Conservation (phyloP, 805 yeast genomes). For the Metschnikowia cerradonensis region DNA sequence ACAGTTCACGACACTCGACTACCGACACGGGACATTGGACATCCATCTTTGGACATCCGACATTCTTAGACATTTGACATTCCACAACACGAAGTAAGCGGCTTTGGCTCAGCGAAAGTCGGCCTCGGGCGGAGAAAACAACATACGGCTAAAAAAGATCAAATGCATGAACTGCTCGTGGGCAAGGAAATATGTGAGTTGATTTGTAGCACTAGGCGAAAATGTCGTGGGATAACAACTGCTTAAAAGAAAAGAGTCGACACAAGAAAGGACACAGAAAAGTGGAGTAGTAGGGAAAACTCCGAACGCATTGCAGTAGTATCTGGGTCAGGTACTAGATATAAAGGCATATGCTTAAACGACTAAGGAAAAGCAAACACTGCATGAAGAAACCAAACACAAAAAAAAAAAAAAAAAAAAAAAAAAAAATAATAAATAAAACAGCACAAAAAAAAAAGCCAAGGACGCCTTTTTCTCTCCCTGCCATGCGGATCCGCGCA, state of each 20-base stretch:
- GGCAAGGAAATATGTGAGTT: not conserved
- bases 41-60: not conserved
- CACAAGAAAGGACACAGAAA: not conserved
- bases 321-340: conserved; percentile 2
- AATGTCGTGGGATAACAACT: not conserved
- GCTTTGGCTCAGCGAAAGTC: not conserved
- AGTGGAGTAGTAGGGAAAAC: not conserved
- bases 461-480: conserved; percentile 3
- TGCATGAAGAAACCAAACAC: conserved; percentile 1
- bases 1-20: not conserved
- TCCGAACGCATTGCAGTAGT: conserved; percentile 1
- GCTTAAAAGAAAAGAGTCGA: not conserved
- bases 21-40: not conserved
- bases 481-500: conserved; percentile 1
- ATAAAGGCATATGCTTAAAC: conserved; percentile 5
- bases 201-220: not conserved
- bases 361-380: conserved; percentile 2
- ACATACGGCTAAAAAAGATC: not conserved
- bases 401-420: conserved; percentile 2
- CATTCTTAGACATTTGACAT: not conserved
- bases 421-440: not conserved
- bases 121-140: not conserved
- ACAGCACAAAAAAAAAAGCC: not conserved
- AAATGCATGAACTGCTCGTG: conserved; percentile 3
- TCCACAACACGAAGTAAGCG: not conserved